Percentiles rank a stretch among this genome's conserved stretches.
Conservation (phyloP, 768 basidiomycete species). For the Exsudoporus frostii region DNA sequence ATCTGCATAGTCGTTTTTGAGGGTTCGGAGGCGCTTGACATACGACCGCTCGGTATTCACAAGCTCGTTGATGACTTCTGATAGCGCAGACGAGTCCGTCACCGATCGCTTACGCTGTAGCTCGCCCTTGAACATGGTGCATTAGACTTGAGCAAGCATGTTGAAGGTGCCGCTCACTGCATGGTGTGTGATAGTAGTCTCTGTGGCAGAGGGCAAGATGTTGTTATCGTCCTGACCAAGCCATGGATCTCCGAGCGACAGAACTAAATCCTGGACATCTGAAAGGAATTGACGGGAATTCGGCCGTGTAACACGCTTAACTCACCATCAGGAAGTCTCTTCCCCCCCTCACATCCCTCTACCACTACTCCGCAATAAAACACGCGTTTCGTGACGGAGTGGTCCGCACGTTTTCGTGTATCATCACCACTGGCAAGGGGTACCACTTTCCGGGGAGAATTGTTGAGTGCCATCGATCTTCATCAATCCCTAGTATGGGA, state of each 20-base stretch:
- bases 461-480: constrained; percentile 55
- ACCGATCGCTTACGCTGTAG: constrained; percentile 51
- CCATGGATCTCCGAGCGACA: constrained; percentile 71
- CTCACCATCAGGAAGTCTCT: constrained; percentile 64
- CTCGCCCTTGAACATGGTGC: constrained; percentile 21
- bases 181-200: constrained; percentile 36
- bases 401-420: constrained; percentile 37
- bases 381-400: constrained; percentile 66
- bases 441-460: constrained; percentile 70
- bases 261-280: constrained; percentile 79
- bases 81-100: constrained; percentile 62
- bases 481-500: constrained; percentile 15
- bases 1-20: constrained; percentile 88
- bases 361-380: constrained; percentile 91
- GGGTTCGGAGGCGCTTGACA: constrained; percentile 72
- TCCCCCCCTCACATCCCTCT: constrained; percentile 73
- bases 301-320: constrained; percentile 2
- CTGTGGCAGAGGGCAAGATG: constrained; percentile 42
- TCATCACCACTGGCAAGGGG: constrained; percentile 73
- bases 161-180: constrained; percentile 38
- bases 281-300: constrained; percentile 13
- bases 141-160: constrained; percentile 10
- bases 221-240: constrained; percentile 47
- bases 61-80: constrained; percentile 80
- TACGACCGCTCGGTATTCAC: constrained; percentile 89